These are phyloP conservation scores for Xylariaceae sp. DNA, from an alignment of 2,329 filamentous ascomycete species.

Conservation along the genomic window DNA sequence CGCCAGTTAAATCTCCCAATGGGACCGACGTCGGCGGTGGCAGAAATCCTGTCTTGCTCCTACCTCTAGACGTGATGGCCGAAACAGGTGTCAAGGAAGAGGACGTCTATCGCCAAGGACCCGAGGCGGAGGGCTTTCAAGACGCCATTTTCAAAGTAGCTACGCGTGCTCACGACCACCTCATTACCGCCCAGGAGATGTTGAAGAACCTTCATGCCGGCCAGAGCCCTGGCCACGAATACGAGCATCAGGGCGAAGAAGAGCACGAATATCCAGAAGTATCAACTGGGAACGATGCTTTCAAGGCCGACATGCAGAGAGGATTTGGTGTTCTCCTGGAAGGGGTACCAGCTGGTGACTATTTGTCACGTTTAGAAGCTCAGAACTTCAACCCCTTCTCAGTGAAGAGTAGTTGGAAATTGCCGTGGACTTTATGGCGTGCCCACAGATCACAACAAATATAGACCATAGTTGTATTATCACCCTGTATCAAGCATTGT, in stretches of 20 bases:
- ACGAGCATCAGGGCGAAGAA: slow-evolving; percentile 78
- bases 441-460: slow-evolving; percentile 45
- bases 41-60: slow-evolving; percentile 54
- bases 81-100: slow-evolving; percentile 78
- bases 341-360: slow-evolving; percentile 71
- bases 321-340: slow-evolving; percentile 80
- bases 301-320: slow-evolving; percentile 42
- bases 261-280: slow-evolving; percentile 50
- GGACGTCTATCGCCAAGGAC: slow-evolving; percentile 77
- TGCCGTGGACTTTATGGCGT: slow-evolving; percentile 72
- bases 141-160: slow-evolving; percentile 92
- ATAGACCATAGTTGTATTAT: too few relatives aligned
- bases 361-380: slow-evolving; percentile 72
- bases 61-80: slow-evolving; percentile 89
- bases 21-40: slow-evolving; percentile 34
- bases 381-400: slow-evolving; percentile 80
- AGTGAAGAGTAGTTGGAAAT: slow-evolving; percentile 67
- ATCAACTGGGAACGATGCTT: slow-evolving; percentile 30
- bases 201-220: slow-evolving; percentile 72
- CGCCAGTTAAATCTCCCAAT: slow-evolving; percentile 39
- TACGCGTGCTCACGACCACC: slow-evolving; percentile 89
- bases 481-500: too few relatives aligned
- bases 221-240: slow-evolving; percentile 74
- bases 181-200: slow-evolving; percentile 93
- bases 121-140: slow-evolving; percentile 72